These are phyloP conservation scores for Parastagonospora avenae DNA, from an alignment of 2,329 filamentous ascomycete species.

Conservation along the genomic window DNA sequence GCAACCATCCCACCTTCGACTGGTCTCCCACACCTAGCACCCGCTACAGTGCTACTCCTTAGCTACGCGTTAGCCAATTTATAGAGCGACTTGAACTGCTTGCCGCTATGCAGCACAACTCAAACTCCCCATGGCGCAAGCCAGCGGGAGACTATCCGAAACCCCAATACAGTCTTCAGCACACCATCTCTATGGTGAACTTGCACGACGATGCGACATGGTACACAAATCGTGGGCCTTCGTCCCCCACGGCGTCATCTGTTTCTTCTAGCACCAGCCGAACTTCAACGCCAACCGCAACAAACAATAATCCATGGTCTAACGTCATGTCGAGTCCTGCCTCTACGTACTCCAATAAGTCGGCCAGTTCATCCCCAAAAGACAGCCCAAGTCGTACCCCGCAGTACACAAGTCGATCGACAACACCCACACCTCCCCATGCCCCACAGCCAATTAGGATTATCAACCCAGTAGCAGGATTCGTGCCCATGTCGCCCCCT, in stretches of 20 bases:
- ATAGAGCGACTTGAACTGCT: conserved; percentile 19
- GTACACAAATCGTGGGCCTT: conserved; percentile 39
- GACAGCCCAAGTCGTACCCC: conserved; percentile 45
- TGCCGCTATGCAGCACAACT: conserved; percentile 43
- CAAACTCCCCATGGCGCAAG: conserved; percentile 43
- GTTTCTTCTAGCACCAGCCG: conserved; percentile 46
- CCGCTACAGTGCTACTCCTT: conserved; percentile 26
- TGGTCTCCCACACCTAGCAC: conserved; percentile 18
- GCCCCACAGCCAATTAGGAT: conserved; percentile 45
- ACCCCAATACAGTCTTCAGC: conserved; percentile 42
- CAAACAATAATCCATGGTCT: conserved; percentile 47
- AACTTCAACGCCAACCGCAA: conserved; percentile 43
- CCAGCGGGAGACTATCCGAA: conserved; percentile 39
- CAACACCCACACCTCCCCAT: conserved; percentile 45
- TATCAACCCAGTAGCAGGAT: conserved; percentile 38
- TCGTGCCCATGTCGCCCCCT: conserved; percentile 41
- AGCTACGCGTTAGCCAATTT: conserved; percentile 26
- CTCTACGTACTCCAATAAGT: conserved; percentile 36
- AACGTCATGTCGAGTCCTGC: conserved; percentile 41
- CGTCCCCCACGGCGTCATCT: conserved; percentile 47
- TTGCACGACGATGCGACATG: conserved; percentile 46
- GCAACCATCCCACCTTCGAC: conserved; percentile 16
- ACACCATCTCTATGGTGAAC: conserved; percentile 49
- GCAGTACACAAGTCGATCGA: conserved; percentile 46
- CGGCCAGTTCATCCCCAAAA: conserved; percentile 39